phyloP scores from a whole-genome alignment of 768 basidiomycete species.

The Holtermanniella nyarrowii region DNA sequence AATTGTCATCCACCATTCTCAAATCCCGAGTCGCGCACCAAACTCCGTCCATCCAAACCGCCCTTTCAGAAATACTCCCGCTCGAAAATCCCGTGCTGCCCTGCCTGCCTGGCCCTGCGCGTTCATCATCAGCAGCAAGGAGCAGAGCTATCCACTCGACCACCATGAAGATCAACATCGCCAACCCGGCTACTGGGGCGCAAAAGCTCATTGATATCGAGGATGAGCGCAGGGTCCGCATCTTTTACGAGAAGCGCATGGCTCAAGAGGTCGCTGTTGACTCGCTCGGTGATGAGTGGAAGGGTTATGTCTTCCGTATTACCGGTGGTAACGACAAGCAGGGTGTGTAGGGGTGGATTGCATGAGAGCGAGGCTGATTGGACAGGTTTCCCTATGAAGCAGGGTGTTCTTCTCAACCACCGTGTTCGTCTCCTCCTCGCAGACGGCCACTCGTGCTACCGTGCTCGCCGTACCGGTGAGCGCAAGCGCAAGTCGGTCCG shows the following conservation, averaged over 20 bases:
- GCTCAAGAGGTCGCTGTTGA: slow-evolving; percentile 87
- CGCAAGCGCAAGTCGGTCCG: slow-evolving; percentile 96
- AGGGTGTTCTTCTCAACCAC: slow-evolving; percentile 88
- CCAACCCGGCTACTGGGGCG: slow-evolving; percentile 93
- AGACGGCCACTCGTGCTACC: slow-evolving; percentile 97
- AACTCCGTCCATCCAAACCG: not conserved
- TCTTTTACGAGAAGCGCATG: slow-evolving; percentile 97
- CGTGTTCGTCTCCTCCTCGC: slow-evolving; percentile 88
- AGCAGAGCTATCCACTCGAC: not conserved
- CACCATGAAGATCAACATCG: slow-evolving; percentile 93
- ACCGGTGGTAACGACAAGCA: slow-evolving; percentile 85
- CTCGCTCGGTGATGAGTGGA: slow-evolving; percentile 87
- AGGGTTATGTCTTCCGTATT: slow-evolving; percentile 92
- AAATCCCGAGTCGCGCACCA: not conserved
- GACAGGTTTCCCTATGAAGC: slow-evolving; percentile 92
- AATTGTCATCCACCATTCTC: not conserved
- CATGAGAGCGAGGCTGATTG: slow-evolving; percentile 4
- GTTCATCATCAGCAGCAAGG: not conserved
- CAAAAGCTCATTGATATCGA: slow-evolving; percentile 95
- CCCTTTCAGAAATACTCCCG: not conserved
- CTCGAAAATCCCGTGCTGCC: no score
- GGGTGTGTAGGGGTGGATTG: slow-evolving; percentile 7
- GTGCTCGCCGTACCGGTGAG: slow-evolving; percentile 80
- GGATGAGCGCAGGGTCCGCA: slow-evolving; percentile 66
- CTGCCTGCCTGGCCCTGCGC: no score